Evolutionary conservation across 805 yeast species (phyloP), one percentile per base, ranked within the genome.

Genomic region (Saturnispora silvae): DNA sequence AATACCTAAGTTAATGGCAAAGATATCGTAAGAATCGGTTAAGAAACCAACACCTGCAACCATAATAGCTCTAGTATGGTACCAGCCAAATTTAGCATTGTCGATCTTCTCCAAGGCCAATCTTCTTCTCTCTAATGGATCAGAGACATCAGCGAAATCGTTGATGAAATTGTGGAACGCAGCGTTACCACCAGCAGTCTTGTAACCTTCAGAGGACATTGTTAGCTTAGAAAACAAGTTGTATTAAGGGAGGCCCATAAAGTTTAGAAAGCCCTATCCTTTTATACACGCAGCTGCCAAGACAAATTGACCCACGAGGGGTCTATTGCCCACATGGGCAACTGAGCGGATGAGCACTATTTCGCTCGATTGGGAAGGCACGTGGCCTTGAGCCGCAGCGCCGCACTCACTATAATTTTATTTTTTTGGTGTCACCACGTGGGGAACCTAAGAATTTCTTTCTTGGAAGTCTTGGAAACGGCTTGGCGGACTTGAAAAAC

Each of bases 11-110:
- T 81, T 82, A 51, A 85, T 85, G 48, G 95, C 87, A 52, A 85
- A 86, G 48, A 86, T 82, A 67, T 86, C 95, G 61, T 86, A 85
- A 39, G 95, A 75, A 63, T 85, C 96, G 20, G 95, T 85, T 62
- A 86, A 60, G 75, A 85, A 85, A 58, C 96, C 96, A 47, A 85
- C 92, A 68, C 96, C 85, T 10, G 95, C 94, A 56, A 83, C 85
- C 60, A 73, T 56, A 51, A 83, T 81, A 67, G 85, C 81, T 61
- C 84, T 74, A 37, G 81, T 60, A 52, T 82, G 92, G 53, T 81
- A 78, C 92, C 86, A 78, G 41, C 87, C 83, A 49, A 82, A 82
- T 1, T 67, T 60, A 38, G 85, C 82, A 48, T 78, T 76, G 60
- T 82, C 94, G 45, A 82, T 82, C 55, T 81, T 81, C 58, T 81